These are phyloP conservation scores for Saccharomycopsis sp. DNA, from an alignment of 805 yeast genomes.

Conservation along the genomic window DNA sequence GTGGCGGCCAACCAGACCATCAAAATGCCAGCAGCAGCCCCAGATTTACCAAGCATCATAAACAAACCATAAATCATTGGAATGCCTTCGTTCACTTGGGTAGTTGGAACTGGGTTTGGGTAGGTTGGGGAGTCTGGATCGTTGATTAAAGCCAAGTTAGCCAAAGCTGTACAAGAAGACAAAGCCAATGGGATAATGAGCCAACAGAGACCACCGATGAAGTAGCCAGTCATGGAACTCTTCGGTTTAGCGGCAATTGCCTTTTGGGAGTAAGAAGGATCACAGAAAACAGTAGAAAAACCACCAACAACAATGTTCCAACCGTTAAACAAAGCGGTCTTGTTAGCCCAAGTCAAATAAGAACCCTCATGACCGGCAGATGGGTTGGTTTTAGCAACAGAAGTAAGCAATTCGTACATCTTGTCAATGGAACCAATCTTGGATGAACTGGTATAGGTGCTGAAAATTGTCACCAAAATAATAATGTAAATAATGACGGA, in stretches of 20 bases:
- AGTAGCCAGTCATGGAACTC: constrained; percentile 31
- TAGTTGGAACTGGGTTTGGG: constrained; percentile 29
- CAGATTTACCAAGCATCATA: constrained; percentile 35
- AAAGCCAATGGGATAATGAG: constrained; percentile 33
- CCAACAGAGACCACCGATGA: constrained; percentile 35
- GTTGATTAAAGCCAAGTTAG: constrained; percentile 31
- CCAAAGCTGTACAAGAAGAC: constrained; percentile 32
- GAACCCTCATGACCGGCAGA: constrained; percentile 29
- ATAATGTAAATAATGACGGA: constrained; percentile 37
- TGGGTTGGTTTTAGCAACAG: constrained; percentile 30
- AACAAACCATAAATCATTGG: constrained; percentile 35
- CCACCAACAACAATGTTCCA: constrained; percentile 31
- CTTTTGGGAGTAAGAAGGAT: constrained; percentile 36
- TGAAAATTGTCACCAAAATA: constrained; percentile 31
- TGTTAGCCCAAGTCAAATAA: constrained; percentile 32
- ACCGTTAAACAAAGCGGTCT: constrained; percentile 27
- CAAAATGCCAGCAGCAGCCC: constrained; percentile 34
- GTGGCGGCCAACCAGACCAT: constrained; percentile 38
- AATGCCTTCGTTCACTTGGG: constrained; percentile 33
- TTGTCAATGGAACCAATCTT: constrained; percentile 38
- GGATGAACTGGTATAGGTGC: constrained; percentile 29
- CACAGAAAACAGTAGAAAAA: constrained; percentile 31
- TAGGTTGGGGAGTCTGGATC: constrained; percentile 28
- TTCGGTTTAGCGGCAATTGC: constrained; percentile 37
- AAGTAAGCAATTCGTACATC: constrained; percentile 36